Conservation (phyloP, 177 flowering plant genomes). For the Vitis hybrid region DNA sequence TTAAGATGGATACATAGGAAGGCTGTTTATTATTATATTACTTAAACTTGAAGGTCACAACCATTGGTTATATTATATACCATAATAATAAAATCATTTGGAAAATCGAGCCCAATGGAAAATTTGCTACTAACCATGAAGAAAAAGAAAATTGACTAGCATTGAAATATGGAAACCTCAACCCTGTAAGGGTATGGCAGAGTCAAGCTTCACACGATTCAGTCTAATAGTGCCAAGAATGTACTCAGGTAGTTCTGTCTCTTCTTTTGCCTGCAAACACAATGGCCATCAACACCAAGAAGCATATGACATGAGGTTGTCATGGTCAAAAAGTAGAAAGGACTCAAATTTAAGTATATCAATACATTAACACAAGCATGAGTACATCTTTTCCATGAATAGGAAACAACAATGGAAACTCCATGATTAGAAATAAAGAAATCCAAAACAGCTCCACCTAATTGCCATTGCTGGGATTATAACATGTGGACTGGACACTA, state of each 20-base stretch:
- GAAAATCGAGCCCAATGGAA: background rate
- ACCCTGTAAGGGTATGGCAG: constrained; percentile 55
- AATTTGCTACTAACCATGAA: background rate
- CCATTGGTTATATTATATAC: too few relatives aligned
- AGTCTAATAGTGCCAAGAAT: constrained; percentile 88
- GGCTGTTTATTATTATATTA: too few relatives aligned
- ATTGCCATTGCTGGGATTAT: background rate
- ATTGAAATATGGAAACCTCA: constrained; percentile 24
- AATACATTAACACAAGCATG: background rate
- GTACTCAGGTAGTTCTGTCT: constrained; percentile 77
- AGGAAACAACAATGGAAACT: background rate
- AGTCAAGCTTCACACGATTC: constrained; percentile 60
- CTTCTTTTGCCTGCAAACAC: constrained; percentile 75
- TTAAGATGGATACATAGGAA: too few relatives aligned
- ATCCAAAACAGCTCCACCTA: background rate
- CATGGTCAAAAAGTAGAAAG: background rate
- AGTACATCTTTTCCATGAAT: background rate
- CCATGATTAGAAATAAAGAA: background rate
- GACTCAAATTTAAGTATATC: background rate
- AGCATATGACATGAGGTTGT: background rate
- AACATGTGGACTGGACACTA: background rate
- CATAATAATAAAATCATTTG: background rate
- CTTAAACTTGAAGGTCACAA: too few relatives aligned
- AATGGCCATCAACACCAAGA: background rate
- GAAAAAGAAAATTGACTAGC: background rate